phyloP scores from a whole-genome alignment of 176 grass and related monocot genomes.

The Chloris gayana region DNA sequence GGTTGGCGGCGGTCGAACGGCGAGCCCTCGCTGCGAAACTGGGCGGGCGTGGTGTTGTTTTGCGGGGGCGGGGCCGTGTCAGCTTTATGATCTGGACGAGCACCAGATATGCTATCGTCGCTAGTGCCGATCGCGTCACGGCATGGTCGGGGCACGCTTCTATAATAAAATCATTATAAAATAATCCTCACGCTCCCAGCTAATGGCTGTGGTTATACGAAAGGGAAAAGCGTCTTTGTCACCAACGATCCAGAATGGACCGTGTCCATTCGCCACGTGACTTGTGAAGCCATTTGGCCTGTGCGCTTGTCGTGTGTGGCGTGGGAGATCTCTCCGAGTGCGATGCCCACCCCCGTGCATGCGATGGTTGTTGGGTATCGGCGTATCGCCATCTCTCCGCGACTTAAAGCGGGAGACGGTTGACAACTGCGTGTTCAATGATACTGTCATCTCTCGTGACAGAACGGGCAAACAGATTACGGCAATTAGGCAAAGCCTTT shows the following conservation, averaged over 20 bases:
- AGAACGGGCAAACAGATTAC: neutral
- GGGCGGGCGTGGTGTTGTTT: neutral
- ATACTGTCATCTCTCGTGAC: neutral
- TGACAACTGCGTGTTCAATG: neutral
- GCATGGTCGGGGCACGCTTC: neutral
- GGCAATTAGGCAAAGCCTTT: no score
- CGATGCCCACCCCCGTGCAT: neutral
- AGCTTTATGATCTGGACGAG: conserved; percentile 31
- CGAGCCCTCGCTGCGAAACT: neutral
- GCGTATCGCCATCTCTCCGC: neutral
- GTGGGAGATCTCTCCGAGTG: neutral
- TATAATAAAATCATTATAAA: neutral
- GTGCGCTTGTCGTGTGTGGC: neutral
- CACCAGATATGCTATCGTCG: no score
- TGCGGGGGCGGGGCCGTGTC: neutral
- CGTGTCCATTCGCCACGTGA: neutral
- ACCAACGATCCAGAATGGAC: neutral
- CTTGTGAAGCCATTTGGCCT: neutral
- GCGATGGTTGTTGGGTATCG: neutral
- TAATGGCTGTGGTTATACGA: neutral
- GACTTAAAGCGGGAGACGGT: neutral
- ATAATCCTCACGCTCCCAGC: neutral
- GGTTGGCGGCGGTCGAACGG: conserved; percentile 5
- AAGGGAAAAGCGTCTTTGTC: neutral
- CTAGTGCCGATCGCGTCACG: conserved; percentile 17